Percentiles rank a stretch among this genome's conserved stretches.
Conservation (phyloP, 192 early-diverging fungal species). For the Coemansia sp. region DNA sequence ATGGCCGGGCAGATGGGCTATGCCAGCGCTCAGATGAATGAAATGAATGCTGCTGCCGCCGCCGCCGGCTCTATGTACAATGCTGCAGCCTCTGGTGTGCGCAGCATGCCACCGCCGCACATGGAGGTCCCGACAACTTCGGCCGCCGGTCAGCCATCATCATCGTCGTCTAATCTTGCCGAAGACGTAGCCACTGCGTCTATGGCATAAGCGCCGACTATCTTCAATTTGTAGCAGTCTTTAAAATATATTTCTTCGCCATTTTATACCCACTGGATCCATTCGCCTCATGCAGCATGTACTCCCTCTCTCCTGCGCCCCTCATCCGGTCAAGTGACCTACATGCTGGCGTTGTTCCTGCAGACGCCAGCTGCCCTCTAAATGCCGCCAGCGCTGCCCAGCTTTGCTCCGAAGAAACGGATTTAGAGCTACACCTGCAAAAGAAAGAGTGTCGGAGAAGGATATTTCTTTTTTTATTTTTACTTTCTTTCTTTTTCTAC, state of each 20-base stretch:
- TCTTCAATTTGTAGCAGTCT: too few species aligned
- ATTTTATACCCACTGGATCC: neutral
- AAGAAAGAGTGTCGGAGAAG: neutral
- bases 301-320: neutral
- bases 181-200: constrained; percentile 47
- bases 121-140: constrained; percentile 25
- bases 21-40: constrained; percentile 9
- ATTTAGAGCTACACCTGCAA: neutral
- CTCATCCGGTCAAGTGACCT: constrained; percentile 34
- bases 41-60: constrained; percentile 9
- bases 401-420: neutral
- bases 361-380: neutral
- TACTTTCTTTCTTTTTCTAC: neutral
- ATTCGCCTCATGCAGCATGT: too few species aligned
- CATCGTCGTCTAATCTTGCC: constrained; percentile 29
- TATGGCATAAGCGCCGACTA: constrained; percentile 14
- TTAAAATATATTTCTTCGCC: neutral
- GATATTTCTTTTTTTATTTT: neutral
- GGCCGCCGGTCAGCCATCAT: constrained; percentile 3
- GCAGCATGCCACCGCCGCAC: constrained; percentile 20
- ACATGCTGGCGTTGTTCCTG: neutral
- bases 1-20: constrained; percentile 25
- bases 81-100: constrained; percentile 4
- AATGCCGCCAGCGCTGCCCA: constrained; percentile 3
- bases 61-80: constrained; percentile 21